Evolutionary conservation across 2,329 filamentous ascomycete genomes (phyloP), one percentile per base, ranked within the genome.

Genomic region (Nemania bipapillata): DNA sequence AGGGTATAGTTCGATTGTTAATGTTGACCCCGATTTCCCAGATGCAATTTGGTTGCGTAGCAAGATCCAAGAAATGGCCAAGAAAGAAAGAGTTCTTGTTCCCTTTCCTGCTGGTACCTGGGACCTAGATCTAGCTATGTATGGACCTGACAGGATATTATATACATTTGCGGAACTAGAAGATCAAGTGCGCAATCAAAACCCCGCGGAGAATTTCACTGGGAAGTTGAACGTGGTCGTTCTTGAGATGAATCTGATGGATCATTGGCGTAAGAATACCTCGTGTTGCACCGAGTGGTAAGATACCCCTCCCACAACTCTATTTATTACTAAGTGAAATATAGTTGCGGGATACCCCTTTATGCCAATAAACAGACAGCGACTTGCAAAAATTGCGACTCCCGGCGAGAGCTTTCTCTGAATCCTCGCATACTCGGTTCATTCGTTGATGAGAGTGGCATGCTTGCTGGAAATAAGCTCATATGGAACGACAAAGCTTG

Each of bases 381-480:
- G 1, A 75, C 71, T 11, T 85, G 83, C 67, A 79, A 76, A 24
- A 79, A 81, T 68, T 85, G 83, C 68, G 65, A 72, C 12, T 73
- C 60, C 9, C 53, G 69, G 2, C 69, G 74, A 2, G 54, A 69
- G 0, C 78, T 84, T 11, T 69, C 71, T 7, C 74, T 82, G 2
- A 85, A 85, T 69, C 79, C 83, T 3, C 77, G 77, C 9, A 75
- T 83, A 35, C 74, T 85, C 28, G 81, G 82, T 8, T 75, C 74
- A 0, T 72, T 85, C 2, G 58, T 81, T 7, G 83, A 90, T 67
- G 88, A 90, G 75, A 90, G 87, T 0, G 87, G 85, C 4, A 81
- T 80, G 37, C 81, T 89, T 8, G 74, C 77, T 1, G 75, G 81
- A 1, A 84, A 84, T 0, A 88, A 87, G 75, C 77, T 89, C 2